A percentile compares a stretch with the other conserved stretches of the same genome.
Evolutionary conservation across 345 rosid genomes (phyloP).

Genomic region (Combretum micranthum): DNA sequence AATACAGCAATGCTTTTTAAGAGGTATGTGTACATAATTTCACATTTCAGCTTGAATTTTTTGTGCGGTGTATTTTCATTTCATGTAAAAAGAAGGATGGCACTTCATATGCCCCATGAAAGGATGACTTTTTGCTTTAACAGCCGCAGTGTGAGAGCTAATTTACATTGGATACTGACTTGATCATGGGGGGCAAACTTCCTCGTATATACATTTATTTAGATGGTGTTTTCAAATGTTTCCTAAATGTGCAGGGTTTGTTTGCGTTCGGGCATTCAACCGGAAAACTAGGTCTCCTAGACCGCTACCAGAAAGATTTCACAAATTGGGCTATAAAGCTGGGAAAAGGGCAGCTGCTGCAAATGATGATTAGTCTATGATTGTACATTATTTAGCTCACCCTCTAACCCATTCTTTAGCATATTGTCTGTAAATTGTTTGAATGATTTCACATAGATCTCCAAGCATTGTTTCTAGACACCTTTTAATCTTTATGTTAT

Average conservation of each 20-base stretch:
- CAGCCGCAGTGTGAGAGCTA: too few relatives aligned
- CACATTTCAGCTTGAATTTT: background rate
- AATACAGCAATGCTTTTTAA: constrained; percentile 27
- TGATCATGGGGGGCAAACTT: background rate
- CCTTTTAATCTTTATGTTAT: too few relatives aligned
- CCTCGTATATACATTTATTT: background rate
- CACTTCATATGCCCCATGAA: too few relatives aligned
- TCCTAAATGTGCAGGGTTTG: constrained; percentile 24
- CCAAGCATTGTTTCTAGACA: too few relatives aligned
- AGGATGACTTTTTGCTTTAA: too few relatives aligned
- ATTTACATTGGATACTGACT: background rate
- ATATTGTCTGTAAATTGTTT: too few relatives aligned
- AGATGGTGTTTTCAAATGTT: background rate
- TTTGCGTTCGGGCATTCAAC: constrained; percentile 56
- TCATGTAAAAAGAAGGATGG: too few relatives aligned
- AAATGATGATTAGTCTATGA: background rate
- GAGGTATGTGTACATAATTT: constrained; percentile 21
- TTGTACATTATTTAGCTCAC: background rate
- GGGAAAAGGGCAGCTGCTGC: constrained; percentile 10
- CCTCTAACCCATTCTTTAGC: constrained; percentile 1
- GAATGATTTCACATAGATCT: too few relatives aligned
- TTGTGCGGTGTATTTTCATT: background rate
- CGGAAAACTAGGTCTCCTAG: constrained; percentile 16
- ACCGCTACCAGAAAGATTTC: constrained; percentile 30
- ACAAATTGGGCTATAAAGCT: constrained; percentile 16